Base-by-base conservation (phyloP, 2,329 filamentous ascomycete genomes). In the Coccinonectria pachysandricola region DNA sequence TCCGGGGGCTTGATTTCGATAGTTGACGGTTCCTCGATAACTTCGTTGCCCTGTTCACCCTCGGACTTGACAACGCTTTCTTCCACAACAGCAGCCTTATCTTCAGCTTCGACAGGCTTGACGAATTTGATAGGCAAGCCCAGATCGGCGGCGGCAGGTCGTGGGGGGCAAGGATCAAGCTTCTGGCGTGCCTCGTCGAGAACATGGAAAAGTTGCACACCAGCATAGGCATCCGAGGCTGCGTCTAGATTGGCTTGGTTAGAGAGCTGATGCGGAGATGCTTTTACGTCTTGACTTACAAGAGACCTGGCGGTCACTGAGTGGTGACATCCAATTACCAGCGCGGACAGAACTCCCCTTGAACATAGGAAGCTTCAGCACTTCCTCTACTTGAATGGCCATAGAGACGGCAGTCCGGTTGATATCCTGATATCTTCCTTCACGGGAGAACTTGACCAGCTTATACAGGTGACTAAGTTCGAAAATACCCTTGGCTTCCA, bases 381-480 rank as follows among this genome's bases (percentile, higher is more conserved):
- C 67, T 13, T 85, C 70, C 36, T 80, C 53, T 0, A 86, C 78
- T 48, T 88, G 82, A 1, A 54, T 62, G 2, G 78, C 75, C 24
- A 95, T 57, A 3, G 68, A 62, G 7, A 88, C 75, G 5, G 75
- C 56, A 26, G 50, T 64, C 45, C 74, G 82, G 51, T 83, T 80
- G 46, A 88, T 71, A 10, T 65, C 50, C 3, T 62, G 49, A 4
- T 60, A 65, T 19, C 71, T 57, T 5, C 59, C 57, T 28, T 52
- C 52, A 13, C 59, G 54, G 0, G 70, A 73, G 46, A 74, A 78
- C 34, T 76, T 85, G 36, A 94, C 70, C 8, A 93, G 59, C 39
- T 74, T 82, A 53, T 87, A 79, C 13, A 94, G 56, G 47, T 93
- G 80, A 49, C 81, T 88, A 6, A 94, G 64, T 54, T 95, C 87